A percentile compares a stretch with the other conserved stretches of the same genome.
Evolutionary conservation across 805 yeast species (phyloP).

Genomic region (Candida boleticola): DNA sequence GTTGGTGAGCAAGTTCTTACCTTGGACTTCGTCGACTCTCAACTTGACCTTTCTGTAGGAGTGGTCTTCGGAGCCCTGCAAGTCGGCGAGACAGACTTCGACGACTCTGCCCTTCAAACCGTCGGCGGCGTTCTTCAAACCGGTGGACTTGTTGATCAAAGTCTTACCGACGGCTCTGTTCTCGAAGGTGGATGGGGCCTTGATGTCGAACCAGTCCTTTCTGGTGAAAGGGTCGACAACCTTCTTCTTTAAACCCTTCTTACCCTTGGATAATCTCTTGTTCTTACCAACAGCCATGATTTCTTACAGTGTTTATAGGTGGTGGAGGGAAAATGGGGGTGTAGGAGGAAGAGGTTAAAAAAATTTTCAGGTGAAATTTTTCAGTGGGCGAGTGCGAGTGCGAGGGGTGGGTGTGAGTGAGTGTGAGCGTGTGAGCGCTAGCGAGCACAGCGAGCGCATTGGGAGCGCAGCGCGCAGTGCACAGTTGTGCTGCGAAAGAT

Average conservation of each 20-base stretch:
- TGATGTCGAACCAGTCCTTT: conserved; percentile 98
- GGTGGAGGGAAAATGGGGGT: background rate
- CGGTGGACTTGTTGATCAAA: conserved; percentile 96
- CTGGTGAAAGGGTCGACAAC: conserved; percentile 99
- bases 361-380: background rate
- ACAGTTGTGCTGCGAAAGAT: too few species aligned
- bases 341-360: background rate
- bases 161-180: conserved; percentile 99
- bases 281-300: conserved; percentile 62
- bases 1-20: conserved; percentile 97
- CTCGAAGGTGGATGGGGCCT: conserved; percentile 98
- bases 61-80: conserved; percentile 99
- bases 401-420: background rate
- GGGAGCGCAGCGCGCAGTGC: background rate
- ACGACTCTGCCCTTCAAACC: conserved; percentile 97
- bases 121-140: conserved; percentile 97
- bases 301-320: conserved; percentile 12
- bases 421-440: background rate
- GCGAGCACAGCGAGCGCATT: background rate
- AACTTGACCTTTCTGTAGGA: conserved; percentile 95
- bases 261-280: conserved; percentile 75
- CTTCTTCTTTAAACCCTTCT: conserved; percentile 99
- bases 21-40: conserved; percentile 99
- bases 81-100: conserved; percentile 94
- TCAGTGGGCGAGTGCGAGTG: background rate